phyloP scores from a whole-genome alignment of 2,329 filamentous ascomycete species.

The Atkinsonella texensis region DNA sequence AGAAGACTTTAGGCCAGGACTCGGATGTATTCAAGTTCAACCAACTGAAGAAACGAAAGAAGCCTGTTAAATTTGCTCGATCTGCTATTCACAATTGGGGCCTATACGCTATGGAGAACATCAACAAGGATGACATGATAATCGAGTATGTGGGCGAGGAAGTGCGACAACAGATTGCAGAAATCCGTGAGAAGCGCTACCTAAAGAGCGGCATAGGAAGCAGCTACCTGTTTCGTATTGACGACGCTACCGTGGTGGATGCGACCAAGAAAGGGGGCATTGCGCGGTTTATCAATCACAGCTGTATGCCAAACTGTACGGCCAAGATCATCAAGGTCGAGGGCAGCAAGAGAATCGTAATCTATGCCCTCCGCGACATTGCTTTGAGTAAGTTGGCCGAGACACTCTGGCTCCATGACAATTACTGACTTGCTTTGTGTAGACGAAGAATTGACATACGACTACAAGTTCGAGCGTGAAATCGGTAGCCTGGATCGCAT shows the following conservation, averaged over 20 bases:
- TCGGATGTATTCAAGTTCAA: constrained; percentile 95
- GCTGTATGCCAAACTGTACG: constrained; percentile 95
- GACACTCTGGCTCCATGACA: background rate
- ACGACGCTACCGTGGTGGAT: constrained; percentile 94
- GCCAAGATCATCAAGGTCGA: constrained; percentile 99
- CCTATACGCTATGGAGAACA: constrained; percentile 94
- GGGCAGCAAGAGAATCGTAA: constrained; percentile 95
- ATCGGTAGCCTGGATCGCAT: constrained; percentile 91
- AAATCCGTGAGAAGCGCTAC: constrained; percentile 84
- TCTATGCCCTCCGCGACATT: constrained; percentile 94
- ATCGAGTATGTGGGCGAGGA: constrained; percentile 99
- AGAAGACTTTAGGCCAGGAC: constrained; percentile 71
- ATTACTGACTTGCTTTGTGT: constrained; percentile 16
- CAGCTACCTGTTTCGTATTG: constrained; percentile 95
- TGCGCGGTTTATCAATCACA: constrained; percentile 96
- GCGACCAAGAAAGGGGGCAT: constrained; percentile 98
- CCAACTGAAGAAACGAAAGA: constrained; percentile 98
- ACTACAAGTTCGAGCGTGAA: constrained; percentile 99
- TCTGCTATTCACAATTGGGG: constrained; percentile 99
- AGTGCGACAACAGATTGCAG: constrained; percentile 92
- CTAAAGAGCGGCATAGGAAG: constrained; percentile 94
- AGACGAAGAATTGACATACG: constrained; percentile 99
- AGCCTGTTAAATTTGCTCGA: constrained; percentile 93
- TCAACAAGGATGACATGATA: constrained; percentile 96
- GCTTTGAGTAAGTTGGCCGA: constrained; percentile 63